Evolutionary conservation across 768 basidiomycete species (phyloP), one percentile per base, ranked within the genome.

Genomic region (Sutorius australiensis): DNA sequence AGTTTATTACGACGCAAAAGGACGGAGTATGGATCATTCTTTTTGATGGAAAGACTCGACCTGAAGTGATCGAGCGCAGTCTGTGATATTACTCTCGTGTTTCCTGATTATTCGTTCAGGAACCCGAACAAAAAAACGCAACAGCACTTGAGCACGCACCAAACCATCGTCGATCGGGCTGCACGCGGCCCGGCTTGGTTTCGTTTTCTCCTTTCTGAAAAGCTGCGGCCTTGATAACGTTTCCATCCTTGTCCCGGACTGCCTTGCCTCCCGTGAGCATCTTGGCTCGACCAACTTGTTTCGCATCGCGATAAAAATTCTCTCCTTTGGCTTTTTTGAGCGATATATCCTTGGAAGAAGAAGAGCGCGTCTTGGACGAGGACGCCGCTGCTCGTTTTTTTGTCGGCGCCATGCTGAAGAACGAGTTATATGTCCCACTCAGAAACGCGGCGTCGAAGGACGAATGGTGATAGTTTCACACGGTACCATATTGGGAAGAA

Each of bases 261-360:
- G 95, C 84, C 74, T 94, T 94, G 34, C 93, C 93, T 55, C 95
- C 88, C 53, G 80, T 89, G 63, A 97, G 81, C 87, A 99, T 88
- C 77, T 97, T 98, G 50, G 94, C 81, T 55, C 87, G 77, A 30
- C 77, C 75, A 34, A 85, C 92, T 63, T 84, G 78, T 68, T 98
- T 98, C 40, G 92, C 94, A 87, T 94, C 84, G 71, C 94, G 90
- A 75, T 97, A 99, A 76, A 98, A 98, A 70, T 95, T 99, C 76
- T 97, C 93, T 65, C 94, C 95, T 67, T 92, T 93, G 58, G 88
- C 81, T 68, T 78, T 86, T 59, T 82, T 80, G 40, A 90, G 74
- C 5, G 81, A 75, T 1, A 80, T 59, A 14, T 77, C 74, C n/a
- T 77, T 75, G 21, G 77, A 74, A n/a, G 80, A 77, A 11, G 72